Percentiles rank a stretch among this genome's conserved stretches.
Conservation (phyloP, 768 basidiomycete genomes). For the Mycena belliarum region DNA sequence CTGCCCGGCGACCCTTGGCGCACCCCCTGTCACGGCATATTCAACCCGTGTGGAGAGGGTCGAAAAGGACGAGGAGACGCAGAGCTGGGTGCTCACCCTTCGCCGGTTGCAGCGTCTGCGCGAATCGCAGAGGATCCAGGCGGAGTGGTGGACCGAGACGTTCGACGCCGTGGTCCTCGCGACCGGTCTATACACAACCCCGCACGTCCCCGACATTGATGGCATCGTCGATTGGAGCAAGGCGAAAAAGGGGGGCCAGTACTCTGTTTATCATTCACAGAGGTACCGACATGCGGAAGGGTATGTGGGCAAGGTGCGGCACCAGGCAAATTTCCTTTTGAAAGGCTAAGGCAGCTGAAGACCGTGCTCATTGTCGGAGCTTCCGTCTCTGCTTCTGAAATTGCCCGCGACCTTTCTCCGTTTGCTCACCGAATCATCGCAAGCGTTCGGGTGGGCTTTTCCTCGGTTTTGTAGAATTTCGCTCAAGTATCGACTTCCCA, state of each 20-base stretch:
- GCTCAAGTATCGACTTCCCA: conserved; percentile 12
- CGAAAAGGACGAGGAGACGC: conserved; percentile 1
- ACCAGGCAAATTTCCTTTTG: background rate
- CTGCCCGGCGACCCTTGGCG: background rate
- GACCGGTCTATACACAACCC: background rate
- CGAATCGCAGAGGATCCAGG: conserved; percentile 9
- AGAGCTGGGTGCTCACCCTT: conserved; percentile 15
- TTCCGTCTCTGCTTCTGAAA: conserved; percentile 22
- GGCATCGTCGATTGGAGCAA: conserved; percentile 20
- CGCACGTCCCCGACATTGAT: conserved; percentile 14
- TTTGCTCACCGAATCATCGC: conserved; percentile 19
- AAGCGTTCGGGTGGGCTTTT: conserved; percentile 19
- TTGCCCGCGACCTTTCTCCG: conserved; percentile 23
- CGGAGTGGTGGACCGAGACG: conserved; percentile 16
- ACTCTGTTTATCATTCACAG: conserved; percentile 11
- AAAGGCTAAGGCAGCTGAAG: background rate
- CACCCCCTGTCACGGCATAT: conserved; percentile 3
- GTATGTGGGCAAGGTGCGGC: conserved; percentile 23
- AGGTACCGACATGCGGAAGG: conserved; percentile 12
- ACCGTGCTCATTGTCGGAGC: conserved; percentile 23
- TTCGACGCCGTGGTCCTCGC: conserved; percentile 15
- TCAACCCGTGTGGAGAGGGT: conserved; percentile 14
- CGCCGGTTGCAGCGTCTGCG: conserved; percentile 8
- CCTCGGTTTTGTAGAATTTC: background rate
- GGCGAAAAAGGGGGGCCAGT: background rate